Evolutionary conservation across 768 basidiomycete species (phyloP), one percentile per base, ranked within the genome.

Genomic region (Coprinopsis strossmayeri): DNA sequence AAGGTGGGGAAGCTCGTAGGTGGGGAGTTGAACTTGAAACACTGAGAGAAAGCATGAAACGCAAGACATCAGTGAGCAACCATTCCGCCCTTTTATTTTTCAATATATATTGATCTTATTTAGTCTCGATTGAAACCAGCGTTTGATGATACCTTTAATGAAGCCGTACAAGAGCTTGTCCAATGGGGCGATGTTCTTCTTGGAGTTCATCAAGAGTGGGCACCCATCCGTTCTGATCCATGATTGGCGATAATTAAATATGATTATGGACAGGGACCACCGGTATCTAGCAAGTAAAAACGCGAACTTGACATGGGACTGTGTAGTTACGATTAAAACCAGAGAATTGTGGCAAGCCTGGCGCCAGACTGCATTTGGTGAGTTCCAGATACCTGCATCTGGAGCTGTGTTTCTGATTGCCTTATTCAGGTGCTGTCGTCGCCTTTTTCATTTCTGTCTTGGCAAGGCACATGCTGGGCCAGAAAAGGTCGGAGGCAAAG

Each of bases 211-310:
- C 57, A 69, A 57, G 68, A 72, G 87, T 89, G 60, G 64, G 87
- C 73, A 21, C 35, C 38, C 23, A 53, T 43, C 26, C 28, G 30
- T 51, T 50, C 35, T 11, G 17, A 49, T 44, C 44, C 28, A 46
- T n/a, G 18, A 23, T 26, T 13, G 18, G 27, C 9, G 3, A 3
- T 30, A 37, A 21, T 45, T 48, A 50, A 55, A 49, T 53, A 20
- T 24, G 49, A 39, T 34, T n/a, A n/a, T n/a, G n/a, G n/a, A 18
- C 53, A 91, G 89, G 52, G 83, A 84, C 2, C 72, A 71, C 56
- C 83, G 82, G 39, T 91, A 87, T 64, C 63, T 91, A 42, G 87
- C 89, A 21, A 84, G 88, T 60, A 79, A 77, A 61, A 80, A 79
- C 38, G 76, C 82, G 25, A 70, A 78, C 50, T 74, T 91, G 61